Base-by-base conservation (phyloP, 2,329 filamentous ascomycete genomes). In the Mycocentrospora acerina region DNA sequence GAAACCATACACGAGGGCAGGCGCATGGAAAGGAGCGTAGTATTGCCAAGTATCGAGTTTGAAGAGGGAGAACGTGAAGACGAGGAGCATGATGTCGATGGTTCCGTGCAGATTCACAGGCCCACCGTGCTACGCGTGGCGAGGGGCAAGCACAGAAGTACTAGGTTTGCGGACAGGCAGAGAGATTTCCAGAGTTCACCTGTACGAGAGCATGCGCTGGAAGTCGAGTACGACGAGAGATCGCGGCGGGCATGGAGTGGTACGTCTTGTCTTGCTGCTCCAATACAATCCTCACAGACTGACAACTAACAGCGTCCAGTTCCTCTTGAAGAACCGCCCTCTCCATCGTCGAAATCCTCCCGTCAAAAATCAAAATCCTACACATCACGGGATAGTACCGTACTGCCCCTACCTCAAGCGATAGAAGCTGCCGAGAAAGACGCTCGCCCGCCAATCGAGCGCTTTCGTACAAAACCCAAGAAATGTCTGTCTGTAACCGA, bases 401-500 rank as follows among this genome's bases (percentile, higher is more conserved):
- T 25, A 3, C 24, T 24, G 4, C 9, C 36, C 27, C 17, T 37
- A 17, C 14, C 31, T 1, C 27, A 37, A 15, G 30, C 37, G 9
- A 34, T 40, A 11, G 31, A 42, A 6, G 27, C 25, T 25, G 35
- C 42, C 15, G 39, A 48, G 15, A 29, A 36, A 7, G 57, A 83
- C 58, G 64, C 63, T 7, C 71, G 76, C 43, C 75, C 82, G 7
- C 90, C 90, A 0, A 70, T 96, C 2, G 78, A 89, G 46, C 81
- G 86, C 24, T 95, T 95, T 56, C 84, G 90, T 25, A 82, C 81
- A 1, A 83, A 79, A 39, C 88, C 88, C 0, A 84, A 78, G 58
- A 91, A 88, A 60, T 82, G 87, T 0, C 76, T 97, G 7, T 89
- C 87, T 0, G 93, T 97, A 1, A 90, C 88, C 2, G 93, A 98